Evolutionary conservation across 768 basidiomycete species (phyloP).

Genomic region (Naematelia encephala): DNA sequence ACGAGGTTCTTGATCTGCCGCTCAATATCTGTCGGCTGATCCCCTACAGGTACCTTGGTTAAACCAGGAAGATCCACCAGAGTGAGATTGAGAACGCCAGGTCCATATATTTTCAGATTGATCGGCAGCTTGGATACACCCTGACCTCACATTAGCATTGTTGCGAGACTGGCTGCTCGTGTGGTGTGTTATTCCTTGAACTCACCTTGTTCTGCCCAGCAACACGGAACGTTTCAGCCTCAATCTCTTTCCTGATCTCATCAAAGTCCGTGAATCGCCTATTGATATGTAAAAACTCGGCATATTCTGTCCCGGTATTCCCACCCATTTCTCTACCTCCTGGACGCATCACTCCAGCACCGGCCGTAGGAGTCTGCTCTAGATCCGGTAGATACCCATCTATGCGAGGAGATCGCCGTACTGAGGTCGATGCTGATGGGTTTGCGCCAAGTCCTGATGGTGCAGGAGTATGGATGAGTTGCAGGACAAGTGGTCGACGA

Average conservation of each 20-base stretch:
- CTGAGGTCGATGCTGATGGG: slow-evolving; percentile 1
- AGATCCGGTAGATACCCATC: slow-evolving; percentile 30
- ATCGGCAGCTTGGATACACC: slow-evolving; percentile 95
- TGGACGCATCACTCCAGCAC: slow-evolving; percentile 38
- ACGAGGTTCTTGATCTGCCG: slow-evolving; percentile 91
- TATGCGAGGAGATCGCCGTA: slow-evolving; percentile 23
- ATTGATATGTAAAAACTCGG: slow-evolving; percentile 94
- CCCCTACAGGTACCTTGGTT: slow-evolving; percentile 70
- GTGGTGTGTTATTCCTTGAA: not conserved
- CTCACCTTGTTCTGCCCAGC: slow-evolving; percentile 89
- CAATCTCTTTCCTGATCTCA: slow-evolving; percentile 93
- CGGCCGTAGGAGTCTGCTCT: slow-evolving; percentile 25
- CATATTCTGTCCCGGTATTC: slow-evolving; percentile 67
- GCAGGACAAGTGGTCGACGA: slow-evolving; percentile 87
- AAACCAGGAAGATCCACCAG: slow-evolving; percentile 94
- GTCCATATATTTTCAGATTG: slow-evolving; percentile 90
- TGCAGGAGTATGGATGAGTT: slow-evolving; percentile 85
- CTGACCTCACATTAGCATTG: slow-evolving; percentile 25
- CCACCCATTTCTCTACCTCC: slow-evolving; percentile 33
- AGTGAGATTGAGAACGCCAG: slow-evolving; percentile 90
- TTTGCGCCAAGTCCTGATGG: slow-evolving; percentile 32
- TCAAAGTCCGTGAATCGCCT: slow-evolving; percentile 93
- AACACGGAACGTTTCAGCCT: slow-evolving; percentile 93
- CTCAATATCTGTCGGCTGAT: slow-evolving; percentile 97
- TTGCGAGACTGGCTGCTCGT: not conserved